A percentile compares a stretch with the other conserved stretches of the same genome.
These are phyloP conservation scores for Cantharellus anzutake DNA, from an alignment of 768 basidiomycete genomes.

Conservation along the genomic window DNA sequence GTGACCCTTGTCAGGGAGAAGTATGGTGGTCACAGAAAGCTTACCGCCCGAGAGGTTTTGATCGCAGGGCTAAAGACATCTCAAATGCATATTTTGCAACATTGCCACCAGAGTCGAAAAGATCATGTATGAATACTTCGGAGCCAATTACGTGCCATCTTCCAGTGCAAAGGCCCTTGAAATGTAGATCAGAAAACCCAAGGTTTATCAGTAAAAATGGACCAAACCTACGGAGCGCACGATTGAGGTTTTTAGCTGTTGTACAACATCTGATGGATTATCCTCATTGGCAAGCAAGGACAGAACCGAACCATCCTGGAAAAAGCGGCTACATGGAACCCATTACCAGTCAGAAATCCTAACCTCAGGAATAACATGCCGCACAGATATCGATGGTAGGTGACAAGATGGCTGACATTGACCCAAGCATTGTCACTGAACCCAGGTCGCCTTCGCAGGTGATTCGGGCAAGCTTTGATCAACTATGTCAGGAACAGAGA, in stretches of 20 bases:
- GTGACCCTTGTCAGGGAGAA: not conserved
- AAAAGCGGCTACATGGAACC: slow-evolving; percentile 45
- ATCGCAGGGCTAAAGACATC: slow-evolving; percentile 52
- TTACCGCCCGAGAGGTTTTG: slow-evolving; percentile 69
- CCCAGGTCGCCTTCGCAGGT: slow-evolving; percentile 39
- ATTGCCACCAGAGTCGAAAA: slow-evolving; percentile 37
- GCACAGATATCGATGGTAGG: slow-evolving; percentile 82
- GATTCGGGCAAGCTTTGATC: not conserved
- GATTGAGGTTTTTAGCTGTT: slow-evolving; percentile 51
- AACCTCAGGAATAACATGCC: slow-evolving; percentile 12
- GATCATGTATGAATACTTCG: slow-evolving; percentile 39
- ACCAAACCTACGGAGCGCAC: slow-evolving; percentile 44
- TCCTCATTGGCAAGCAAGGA: slow-evolving; percentile 76
- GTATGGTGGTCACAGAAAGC: slow-evolving; percentile 20
- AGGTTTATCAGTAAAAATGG: not conserved
- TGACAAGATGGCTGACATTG: slow-evolving; percentile 68
- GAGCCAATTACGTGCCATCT: slow-evolving; percentile 51
- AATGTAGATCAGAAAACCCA: not conserved
- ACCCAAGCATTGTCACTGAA: slow-evolving; percentile 76
- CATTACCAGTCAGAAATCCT: slow-evolving; percentile 1
- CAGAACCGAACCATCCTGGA: slow-evolving; percentile 68
- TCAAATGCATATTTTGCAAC: slow-evolving; percentile 40
- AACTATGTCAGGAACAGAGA: not conserved
- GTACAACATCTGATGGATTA: slow-evolving; percentile 52
- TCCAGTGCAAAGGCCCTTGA: slow-evolving; percentile 55